phyloP scores from a whole-genome alignment of 2,329 filamentous ascomycete genomes.

The Xylaria sp. region DNA sequence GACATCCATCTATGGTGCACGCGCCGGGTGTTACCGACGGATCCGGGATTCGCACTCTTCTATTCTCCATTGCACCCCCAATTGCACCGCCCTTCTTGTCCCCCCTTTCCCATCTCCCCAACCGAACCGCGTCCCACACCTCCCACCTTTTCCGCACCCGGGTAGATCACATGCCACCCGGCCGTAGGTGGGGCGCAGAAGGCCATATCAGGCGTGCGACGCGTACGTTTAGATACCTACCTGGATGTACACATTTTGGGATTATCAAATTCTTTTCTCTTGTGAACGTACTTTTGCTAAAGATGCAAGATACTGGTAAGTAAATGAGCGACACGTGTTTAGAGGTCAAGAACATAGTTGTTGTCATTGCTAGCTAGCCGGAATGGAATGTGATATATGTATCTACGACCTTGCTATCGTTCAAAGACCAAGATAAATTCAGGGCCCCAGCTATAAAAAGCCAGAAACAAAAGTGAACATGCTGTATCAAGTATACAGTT shows the following conservation, averaged over 20 bases:
- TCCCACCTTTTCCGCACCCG: slow-evolving; percentile 22
- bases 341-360: too few species aligned
- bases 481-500: neutral
- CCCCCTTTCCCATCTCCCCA: neutral
- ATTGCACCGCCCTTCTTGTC: too few species aligned
- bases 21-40: slow-evolving; percentile 29
- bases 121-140: slow-evolving; percentile 22
- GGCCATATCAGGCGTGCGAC: slow-evolving; percentile 20
- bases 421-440: neutral
- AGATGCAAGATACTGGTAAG: too few species aligned
- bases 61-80: neutral
- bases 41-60: slow-evolving; percentile 15
- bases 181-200: slow-evolving; percentile 25
- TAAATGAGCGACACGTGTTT: too few species aligned
- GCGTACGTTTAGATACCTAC: slow-evolving; percentile 12
- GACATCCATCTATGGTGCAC: slow-evolving; percentile 1
- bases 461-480: neutral
- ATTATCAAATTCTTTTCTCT: too few species aligned
- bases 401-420: too few species aligned
- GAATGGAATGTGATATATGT: too few species aligned
- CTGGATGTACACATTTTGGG: neutral
- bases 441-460: neutral
- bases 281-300: too few species aligned
- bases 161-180: slow-evolving; percentile 26
- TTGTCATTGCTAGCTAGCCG: too few species aligned